These are phyloP conservation scores for Syncephalastrum racemosum DNA, from an alignment of 371 early-diverging fungal species.

Conservation along the genomic window DNA sequence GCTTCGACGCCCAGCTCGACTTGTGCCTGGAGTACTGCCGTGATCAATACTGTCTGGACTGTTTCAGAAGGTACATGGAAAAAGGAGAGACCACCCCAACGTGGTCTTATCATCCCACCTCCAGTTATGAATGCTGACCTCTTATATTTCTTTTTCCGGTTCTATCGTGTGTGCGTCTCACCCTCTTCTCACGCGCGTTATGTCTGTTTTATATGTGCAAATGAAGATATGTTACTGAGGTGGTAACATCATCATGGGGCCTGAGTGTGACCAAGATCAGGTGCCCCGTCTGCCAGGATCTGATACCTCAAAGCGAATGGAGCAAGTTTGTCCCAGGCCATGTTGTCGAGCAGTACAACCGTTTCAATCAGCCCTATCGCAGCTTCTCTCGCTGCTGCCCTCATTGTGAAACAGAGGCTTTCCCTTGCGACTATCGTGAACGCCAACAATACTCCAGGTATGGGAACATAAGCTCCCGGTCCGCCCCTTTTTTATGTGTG, in stretches of 20 bases:
- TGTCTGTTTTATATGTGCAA: constrained; percentile 3
- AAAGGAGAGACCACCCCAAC: background rate
- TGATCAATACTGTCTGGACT: constrained; percentile 67
- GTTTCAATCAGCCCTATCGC: constrained; percentile 65
- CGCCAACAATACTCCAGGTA: constrained; percentile 6
- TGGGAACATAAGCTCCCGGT: constrained; percentile 1
- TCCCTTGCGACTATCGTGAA: constrained; percentile 34
- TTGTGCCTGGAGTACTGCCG: constrained; percentile 64
- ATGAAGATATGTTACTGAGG: constrained; percentile 65
- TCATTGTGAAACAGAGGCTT: constrained; percentile 58
- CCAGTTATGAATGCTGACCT: no score
- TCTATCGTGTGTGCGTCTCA: background rate
- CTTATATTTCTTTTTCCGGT: background rate
- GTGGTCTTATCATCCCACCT: no score
- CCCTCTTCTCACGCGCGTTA: background rate
- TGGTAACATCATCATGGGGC: constrained; percentile 70
- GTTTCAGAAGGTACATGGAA: constrained; percentile 54
- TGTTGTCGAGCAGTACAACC: constrained; percentile 51
- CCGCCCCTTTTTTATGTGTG: constrained; percentile 1
- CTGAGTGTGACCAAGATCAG: constrained; percentile 62
- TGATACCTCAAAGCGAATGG: constrained; percentile 63
- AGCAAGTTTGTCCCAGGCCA: constrained; percentile 43
- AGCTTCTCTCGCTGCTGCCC: constrained; percentile 62
- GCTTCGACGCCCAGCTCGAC: constrained; percentile 65
- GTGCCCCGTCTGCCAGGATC: constrained; percentile 59